Conservation (phyloP, 495 filamentous ascomycete genomes). For the Aspergillus coremiiformis region DNA sequence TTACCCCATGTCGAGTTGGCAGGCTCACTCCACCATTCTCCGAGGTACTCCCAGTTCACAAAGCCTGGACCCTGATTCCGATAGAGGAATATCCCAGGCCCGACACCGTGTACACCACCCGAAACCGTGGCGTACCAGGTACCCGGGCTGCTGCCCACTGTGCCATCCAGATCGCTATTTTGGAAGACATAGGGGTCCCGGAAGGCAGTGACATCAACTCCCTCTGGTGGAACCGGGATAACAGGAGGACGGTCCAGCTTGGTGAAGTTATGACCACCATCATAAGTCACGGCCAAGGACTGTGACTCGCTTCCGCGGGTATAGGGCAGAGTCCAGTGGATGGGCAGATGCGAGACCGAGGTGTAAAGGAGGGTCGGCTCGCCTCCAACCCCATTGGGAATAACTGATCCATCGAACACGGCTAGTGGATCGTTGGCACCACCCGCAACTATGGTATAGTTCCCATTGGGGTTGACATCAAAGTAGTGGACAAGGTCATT, state of each 20-base stretch:
- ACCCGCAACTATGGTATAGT: slow-evolving; percentile 11
- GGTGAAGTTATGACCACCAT: slow-evolving; percentile 17
- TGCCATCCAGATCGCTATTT: slow-evolving; percentile 4
- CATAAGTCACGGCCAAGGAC: slow-evolving; percentile 14
- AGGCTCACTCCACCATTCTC: slow-evolving; percentile 16
- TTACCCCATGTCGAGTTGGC: slow-evolving; percentile 17
- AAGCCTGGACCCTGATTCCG: slow-evolving; percentile 11
- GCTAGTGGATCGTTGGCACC: slow-evolving; percentile 16
- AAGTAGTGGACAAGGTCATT: slow-evolving; percentile 12
- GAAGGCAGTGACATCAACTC: slow-evolving; percentile 15
- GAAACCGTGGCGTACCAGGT: slow-evolving; percentile 20
- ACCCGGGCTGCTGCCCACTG: neutral
- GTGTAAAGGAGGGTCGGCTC: slow-evolving; percentile 18
- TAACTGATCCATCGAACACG: slow-evolving; percentile 20
- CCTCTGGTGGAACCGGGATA: slow-evolving; percentile 12
- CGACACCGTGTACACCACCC: slow-evolving; percentile 12
- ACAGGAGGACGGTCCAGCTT: slow-evolving; percentile 12
- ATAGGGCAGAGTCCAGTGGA: slow-evolving; percentile 21
- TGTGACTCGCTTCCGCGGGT: slow-evolving; percentile 17
- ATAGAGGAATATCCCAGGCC: slow-evolving; percentile 16
- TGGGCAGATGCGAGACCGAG: slow-evolving; percentile 17
- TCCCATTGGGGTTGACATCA: slow-evolving; percentile 11
- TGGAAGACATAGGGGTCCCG: slow-evolving; percentile 20
- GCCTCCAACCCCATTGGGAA: slow-evolving; percentile 14
- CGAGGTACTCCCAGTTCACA: slow-evolving; percentile 18